These are phyloP conservation scores for Wickerhamomyces bovis DNA, from an alignment of 805 yeast genomes.

Conservation along the genomic window DNA sequence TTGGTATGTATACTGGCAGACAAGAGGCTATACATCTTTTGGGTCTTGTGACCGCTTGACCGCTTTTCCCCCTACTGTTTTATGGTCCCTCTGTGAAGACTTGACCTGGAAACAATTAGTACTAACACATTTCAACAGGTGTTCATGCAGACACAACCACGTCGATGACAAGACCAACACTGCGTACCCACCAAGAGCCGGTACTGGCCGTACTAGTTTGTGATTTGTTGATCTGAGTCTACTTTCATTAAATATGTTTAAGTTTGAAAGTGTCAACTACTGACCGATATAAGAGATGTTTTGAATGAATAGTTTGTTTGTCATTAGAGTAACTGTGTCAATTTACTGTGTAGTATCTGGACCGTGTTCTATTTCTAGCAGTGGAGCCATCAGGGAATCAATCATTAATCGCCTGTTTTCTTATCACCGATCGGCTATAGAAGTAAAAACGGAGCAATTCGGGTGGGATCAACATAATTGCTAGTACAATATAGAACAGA, in stretches of 20 bases:
- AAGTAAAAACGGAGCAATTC: neutral
- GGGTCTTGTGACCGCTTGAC: too few species aligned
- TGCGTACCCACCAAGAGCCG: slow-evolving; percentile 55
- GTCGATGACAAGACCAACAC: slow-evolving; percentile 31
- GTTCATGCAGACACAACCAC: slow-evolving; percentile 39
- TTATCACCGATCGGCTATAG: neutral
- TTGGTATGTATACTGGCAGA: slow-evolving; percentile 20
- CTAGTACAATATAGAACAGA: too few species aligned
- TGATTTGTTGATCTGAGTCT: neutral
- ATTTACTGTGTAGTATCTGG: neutral
- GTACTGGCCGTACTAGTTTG: slow-evolving; percentile 47
- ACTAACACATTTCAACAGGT: slow-evolving; percentile 30
- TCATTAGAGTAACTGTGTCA: neutral
- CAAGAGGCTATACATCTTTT: too few species aligned
- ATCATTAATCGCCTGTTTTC: neutral
- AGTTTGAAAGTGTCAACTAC: too few species aligned
- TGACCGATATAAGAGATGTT: neutral
- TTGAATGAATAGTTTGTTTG: neutral
- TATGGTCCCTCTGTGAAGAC: neutral
- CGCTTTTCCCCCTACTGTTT: too few species aligned
- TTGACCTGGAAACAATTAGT: neutral
- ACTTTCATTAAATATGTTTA: neutral
- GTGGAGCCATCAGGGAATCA: too few species aligned
- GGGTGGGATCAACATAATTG: neutral
- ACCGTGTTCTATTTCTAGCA: too few species aligned